Conservation (phyloP, 1,284 basidiomycete species). For the Acaromyces ingoldii region DNA sequence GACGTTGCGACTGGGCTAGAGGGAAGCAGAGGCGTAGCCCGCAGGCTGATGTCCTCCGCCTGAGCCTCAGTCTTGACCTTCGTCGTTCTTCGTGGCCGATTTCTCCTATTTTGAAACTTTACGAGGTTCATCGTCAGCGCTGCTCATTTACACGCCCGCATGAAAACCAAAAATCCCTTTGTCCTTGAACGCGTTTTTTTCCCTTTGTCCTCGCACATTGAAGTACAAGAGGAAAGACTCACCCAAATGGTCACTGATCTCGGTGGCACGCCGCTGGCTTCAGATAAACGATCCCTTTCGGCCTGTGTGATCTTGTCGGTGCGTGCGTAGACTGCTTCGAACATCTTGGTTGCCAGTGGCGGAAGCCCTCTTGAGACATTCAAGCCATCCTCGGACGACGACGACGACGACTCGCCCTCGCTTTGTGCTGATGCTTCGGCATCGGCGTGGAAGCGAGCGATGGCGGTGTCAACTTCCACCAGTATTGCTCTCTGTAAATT, state of each 20-base stretch:
- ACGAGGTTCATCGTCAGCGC: not conserved
- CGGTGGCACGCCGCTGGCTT: slow-evolving; percentile 40
- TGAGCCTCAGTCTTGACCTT: not conserved
- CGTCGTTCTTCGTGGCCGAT: too few relatives aligned
- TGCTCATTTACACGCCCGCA: not conserved
- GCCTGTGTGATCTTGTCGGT: slow-evolving; percentile 45
- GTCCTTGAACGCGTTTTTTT: not conserved
- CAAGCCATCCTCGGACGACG: not conserved
- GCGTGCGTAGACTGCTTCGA: slow-evolving; percentile 41
- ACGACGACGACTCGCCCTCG: not conserved
- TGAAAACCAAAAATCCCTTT: not conserved
- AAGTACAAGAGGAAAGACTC: slow-evolving; percentile 15
- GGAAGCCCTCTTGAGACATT: slow-evolving; percentile 20
- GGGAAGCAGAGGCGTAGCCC: too few relatives aligned
- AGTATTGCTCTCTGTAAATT: not conserved
- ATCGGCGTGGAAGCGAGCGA: slow-evolving; percentile 1
- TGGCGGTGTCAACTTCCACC: not conserved
- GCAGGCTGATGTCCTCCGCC: too few relatives aligned
- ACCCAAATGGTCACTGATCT: slow-evolving; percentile 50
- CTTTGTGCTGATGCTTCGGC: not conserved
- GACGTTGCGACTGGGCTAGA: too few relatives aligned
- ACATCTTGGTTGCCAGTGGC: slow-evolving; percentile 23
- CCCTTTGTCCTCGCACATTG: not conserved
- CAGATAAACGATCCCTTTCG: slow-evolving; percentile 41
- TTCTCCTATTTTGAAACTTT: slow-evolving; percentile 4